Percentiles rank a stretch among this genome's conserved stretches.
phyloP scores from a whole-genome alignment of 163 green algal species.

The Coccomyxa subellipsoidea region DNA sequence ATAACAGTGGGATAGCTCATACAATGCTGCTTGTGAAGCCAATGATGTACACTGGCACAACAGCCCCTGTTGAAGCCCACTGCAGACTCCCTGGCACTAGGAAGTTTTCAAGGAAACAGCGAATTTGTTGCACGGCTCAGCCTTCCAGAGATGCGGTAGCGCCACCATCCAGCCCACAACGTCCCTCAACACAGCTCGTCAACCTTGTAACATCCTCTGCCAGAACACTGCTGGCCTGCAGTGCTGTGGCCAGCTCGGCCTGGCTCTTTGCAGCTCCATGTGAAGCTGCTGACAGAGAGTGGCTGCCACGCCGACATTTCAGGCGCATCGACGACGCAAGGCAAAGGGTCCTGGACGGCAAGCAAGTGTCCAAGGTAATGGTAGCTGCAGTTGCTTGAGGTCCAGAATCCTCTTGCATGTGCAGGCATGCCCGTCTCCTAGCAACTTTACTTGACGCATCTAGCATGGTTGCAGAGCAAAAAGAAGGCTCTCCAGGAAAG shows the following conservation, averaged over 20 bases:
- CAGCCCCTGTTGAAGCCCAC: background rate
- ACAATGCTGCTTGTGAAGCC: background rate
- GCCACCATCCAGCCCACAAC: background rate
- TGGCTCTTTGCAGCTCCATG: background rate
- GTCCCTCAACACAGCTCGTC: background rate
- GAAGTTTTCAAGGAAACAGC: background rate
- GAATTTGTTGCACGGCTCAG: background rate
- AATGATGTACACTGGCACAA: background rate
- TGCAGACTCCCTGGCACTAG: background rate
- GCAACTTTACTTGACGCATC: no score
- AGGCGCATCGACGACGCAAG: background rate
- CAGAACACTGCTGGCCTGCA: background rate
- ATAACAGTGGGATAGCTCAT: background rate
- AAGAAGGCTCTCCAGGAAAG: background rate
- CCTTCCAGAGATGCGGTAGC: background rate
- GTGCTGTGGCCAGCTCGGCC: background rate
- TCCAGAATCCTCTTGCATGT: no score
- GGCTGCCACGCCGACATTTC: background rate
- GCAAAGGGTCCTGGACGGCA: background rate
- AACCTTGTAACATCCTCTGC: background rate
- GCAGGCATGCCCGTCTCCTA: no score
- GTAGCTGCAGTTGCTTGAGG: background rate
- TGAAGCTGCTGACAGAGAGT: background rate
- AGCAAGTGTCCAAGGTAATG: background rate
- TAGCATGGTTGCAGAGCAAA: no score